Evolutionary conservation across 106 monocot genomes (phyloP).

Genomic region (Amphibolis antarctica): DNA sequence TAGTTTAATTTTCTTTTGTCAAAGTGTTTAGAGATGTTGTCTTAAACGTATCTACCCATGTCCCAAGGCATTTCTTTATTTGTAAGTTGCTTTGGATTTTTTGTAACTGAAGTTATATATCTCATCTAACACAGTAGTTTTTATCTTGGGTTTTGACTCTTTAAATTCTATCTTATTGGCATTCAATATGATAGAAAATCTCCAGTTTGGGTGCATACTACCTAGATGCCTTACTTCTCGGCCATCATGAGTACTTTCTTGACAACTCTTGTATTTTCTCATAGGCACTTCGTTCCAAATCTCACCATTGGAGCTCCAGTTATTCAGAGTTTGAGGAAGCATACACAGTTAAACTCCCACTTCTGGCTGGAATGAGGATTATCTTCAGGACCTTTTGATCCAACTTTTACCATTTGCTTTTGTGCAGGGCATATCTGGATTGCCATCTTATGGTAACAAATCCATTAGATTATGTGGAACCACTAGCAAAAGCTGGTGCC

Average conservation of each 20-base stretch:
- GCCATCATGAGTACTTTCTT: no score
- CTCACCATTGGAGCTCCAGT: conserved; percentile 97
- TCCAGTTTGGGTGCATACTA: not conserved
- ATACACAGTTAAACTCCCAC: conserved; percentile 44
- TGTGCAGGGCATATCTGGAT: conserved; percentile 81
- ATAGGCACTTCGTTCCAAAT: conserved; percentile 97
- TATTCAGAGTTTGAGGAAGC: conserved; percentile 81
- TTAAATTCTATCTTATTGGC: not conserved
- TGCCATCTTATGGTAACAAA: conserved; percentile 99
- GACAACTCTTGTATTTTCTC: not conserved
- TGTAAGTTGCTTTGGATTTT: no score
- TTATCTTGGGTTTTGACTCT: not conserved
- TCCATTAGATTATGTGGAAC: conserved; percentile 81
- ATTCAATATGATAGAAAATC: not conserved
- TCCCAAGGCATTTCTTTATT: no score
- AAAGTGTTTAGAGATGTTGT: no score
- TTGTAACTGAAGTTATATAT: no score
- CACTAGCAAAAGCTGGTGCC: conserved; percentile 89
- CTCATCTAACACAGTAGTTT: not conserved
- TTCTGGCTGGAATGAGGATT: not conserved
- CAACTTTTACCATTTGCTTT: conserved; percentile 2
- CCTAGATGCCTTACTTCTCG: not conserved
- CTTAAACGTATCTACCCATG: no score
- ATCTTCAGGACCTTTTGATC: not conserved
- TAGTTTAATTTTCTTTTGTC: no score